Evolutionary conservation across 441 rosid species (phyloP), one percentile per base, ranked within the genome.

Genomic region (Corymbia calophylla): DNA sequence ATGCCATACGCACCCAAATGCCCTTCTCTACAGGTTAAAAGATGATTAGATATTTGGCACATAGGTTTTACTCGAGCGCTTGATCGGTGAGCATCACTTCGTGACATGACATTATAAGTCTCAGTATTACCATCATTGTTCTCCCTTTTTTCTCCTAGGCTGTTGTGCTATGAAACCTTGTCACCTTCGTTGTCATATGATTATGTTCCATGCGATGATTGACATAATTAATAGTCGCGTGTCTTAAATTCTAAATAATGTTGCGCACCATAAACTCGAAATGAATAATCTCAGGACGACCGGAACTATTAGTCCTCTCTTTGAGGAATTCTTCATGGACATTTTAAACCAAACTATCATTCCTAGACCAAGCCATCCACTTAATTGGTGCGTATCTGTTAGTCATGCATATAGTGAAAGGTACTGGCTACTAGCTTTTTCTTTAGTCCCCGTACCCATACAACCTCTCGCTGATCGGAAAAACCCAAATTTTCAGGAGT

Each of bases 401-500:
- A 77, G 84, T 13, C 18, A 77, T 77, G 15, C 84, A 77, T 47
- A 77, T 14, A 7, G 84, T 77, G 84, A 77, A 13, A 12, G 51
- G 51, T 44, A 44, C n/a, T 77, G 7, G 84, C 51, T 77, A 23
- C 49, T 44, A 77, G 84, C 84, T 77, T 77, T 25, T 44, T 23
- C 84, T 77, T n/a, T 27, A 6, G 53, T 23, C 68, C 11, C 62
- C 70, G 32, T 19, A 21, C 31, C 54, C 32, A 6, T 25, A 15
- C 53, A 27, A 47, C 55, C 64, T 35, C 64, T 27, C 11, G 49
- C 47, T 51, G 60, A 60, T 86, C 25, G 32, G 66, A 1, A 53
- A 27, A 54, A 35, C 48, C 66, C n/a, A 16, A 55, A 47, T 14
- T 86, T 77, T 47, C 89, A 96, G 99, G 99, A 81, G 98, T 94